Evolutionary conservation across 257 asterid genomes (phyloP).

Genomic region (Gentiana dahurica): DNA sequence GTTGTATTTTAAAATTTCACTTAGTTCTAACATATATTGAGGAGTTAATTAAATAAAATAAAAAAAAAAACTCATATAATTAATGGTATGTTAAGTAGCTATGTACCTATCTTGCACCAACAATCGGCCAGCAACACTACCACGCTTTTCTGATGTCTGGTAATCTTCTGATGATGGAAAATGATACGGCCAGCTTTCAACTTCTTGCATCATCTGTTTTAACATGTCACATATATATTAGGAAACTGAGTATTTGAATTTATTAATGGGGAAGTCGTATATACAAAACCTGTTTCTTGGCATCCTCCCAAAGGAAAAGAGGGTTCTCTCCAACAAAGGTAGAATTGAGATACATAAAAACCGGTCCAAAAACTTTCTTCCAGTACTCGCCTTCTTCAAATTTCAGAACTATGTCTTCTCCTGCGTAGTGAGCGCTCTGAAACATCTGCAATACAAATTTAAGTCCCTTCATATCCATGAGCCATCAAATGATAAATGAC

Average conservation of each 20-base stretch:
- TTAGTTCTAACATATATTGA: no score
- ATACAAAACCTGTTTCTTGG: constrained; percentile 43
- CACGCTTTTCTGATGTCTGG: constrained; percentile 45
- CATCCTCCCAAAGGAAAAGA: constrained; percentile 49
- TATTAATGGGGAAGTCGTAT: no score
- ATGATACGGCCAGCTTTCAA: constrained; percentile 56
- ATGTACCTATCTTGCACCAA: constrained; percentile 46
- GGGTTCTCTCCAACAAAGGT: constrained; percentile 27
- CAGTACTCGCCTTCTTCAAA: constrained; percentile 48
- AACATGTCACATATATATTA: neutral
- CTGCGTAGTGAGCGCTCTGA: constrained; percentile 52
- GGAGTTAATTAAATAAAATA: neutral
- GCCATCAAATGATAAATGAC: no score
- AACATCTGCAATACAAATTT: constrained; percentile 28
- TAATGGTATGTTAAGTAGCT: constrained; percentile 1
- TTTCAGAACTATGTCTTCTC: constrained; percentile 45
- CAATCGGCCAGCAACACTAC: constrained; percentile 42
- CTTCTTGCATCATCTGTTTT: constrained; percentile 41
- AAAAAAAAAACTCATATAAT: neutral
- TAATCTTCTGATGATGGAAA: constrained; percentile 52
- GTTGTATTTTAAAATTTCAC: no score
- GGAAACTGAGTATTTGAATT: no score
- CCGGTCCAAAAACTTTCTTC: constrained; percentile 78
- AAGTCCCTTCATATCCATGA: no score
- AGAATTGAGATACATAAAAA: constrained; percentile 51